Evolutionary conservation across 2,329 filamentous ascomycete genomes (phyloP), one percentile per base, ranked within the genome.

Genomic region (Aureobasidium sp.): DNA sequence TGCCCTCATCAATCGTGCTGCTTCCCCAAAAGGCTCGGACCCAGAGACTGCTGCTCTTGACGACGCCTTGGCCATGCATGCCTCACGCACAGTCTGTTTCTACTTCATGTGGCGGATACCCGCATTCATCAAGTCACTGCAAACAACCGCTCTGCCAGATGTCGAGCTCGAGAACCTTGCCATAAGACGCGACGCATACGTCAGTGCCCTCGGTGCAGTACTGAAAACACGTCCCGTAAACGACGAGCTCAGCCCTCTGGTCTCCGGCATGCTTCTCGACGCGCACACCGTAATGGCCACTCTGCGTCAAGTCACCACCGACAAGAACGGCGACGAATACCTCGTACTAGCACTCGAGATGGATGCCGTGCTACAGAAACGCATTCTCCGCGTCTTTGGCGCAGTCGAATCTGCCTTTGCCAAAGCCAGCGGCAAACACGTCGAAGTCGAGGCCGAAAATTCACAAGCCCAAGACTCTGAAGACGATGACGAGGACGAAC

Each of bases 51-150:
- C 91, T 64, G 85, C 85, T 45, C 77, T 89, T 13, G 93, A 97
- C 72, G 89, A 94, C 65, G 85, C 89, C 64, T 79, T 94, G 45
- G 85, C 90, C 7, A 79, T 84, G 1, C 87, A 86, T 67, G 87
- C 90, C 31, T 88, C 95, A 68, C 87, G 88, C 65, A 81, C 86
- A 1, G 80, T 88, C 54, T 81, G 91, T 49, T 90, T 95, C 74
- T 97, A 96, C 75, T 95, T 96, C 70, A 90, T 95, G 84, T 99
- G 94, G 94, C 93, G 94, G 70, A 82, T 88, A 23, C 82, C 84
- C 57, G 65, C 65, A 17, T 67, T 78, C 46, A 65, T 68, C n/a
- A 60, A 57, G 69, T 90, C 62, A 77, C 79, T 63, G 77, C 35
- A 58, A 27, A 55, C 50, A 11, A 45, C 49, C 9, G 80, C 51